Conservation (phyloP, 805 yeast species). For the Zygosaccharomyces pseudorouxii region DNA sequence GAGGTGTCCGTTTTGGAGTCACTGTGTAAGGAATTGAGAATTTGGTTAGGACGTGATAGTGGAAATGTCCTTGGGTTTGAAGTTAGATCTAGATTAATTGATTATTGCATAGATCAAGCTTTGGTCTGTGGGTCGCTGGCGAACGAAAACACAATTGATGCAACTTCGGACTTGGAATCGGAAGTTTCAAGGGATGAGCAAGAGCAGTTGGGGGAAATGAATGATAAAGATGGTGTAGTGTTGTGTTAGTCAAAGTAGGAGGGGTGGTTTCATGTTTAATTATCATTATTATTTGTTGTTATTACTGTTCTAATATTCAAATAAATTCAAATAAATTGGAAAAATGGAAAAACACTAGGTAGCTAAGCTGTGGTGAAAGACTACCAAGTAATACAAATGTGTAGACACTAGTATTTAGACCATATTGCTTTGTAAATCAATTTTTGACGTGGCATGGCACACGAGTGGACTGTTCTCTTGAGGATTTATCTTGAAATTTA, state of each 20-base stretch:
- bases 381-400: too few relatives aligned
- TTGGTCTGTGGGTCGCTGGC: slow-evolving; percentile 15
- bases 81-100: slow-evolving; percentile 33
- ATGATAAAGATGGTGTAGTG: slow-evolving; percentile 16
- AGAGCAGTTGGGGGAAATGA: slow-evolving; percentile 2
- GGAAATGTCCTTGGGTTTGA: slow-evolving; percentile 29
- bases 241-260: background rate
- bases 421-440: too few relatives aligned
- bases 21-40: slow-evolving; percentile 32
- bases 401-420: too few relatives aligned
- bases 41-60: slow-evolving; percentile 35
- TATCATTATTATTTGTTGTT: background rate
- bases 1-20: slow-evolving; percentile 22
- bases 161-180: slow-evolving; percentile 10
- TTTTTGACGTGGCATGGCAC: too few relatives aligned
- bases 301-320: background rate
- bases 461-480: too few relatives aligned
- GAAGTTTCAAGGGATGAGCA: slow-evolving; percentile 11
- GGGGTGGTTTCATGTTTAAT: background rate
- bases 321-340: background rate
- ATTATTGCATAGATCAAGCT: slow-evolving; percentile 23
- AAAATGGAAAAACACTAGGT: background rate
- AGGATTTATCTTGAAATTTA: too few relatives aligned
- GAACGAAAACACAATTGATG: slow-evolving; percentile 7
- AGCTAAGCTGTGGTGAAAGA: too few relatives aligned